phyloP scores from a whole-genome alignment of 148 eudicot genomes.

The Rhododendron ovatum region DNA sequence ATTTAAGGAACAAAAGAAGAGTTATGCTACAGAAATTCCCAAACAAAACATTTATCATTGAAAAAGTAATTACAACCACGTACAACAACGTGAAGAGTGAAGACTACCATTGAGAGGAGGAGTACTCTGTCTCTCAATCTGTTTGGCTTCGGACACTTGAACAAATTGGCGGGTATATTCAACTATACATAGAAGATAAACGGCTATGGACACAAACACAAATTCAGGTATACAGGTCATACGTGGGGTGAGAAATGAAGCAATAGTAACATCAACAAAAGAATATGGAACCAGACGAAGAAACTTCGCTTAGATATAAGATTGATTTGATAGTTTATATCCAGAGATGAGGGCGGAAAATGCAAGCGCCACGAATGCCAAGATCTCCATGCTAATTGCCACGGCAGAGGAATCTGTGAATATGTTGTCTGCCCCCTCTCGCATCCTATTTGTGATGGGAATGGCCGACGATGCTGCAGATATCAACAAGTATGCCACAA shows the following conservation, averaged over 20 bases:
- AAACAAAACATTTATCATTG: not conserved
- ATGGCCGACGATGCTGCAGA: slow-evolving; percentile 82
- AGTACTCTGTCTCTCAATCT: not conserved
- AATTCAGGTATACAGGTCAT: not conserved
- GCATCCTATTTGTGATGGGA: slow-evolving; percentile 71
- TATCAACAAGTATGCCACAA: slow-evolving; percentile 59
- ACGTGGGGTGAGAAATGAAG: not conserved
- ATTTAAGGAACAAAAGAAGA: not conserved
- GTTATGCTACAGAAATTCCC: not conserved
- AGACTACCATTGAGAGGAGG: not conserved
- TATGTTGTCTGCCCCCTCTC: slow-evolving; percentile 56
- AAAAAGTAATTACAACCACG: not conserved
- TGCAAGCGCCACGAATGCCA: slow-evolving; percentile 61
- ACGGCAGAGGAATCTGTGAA: slow-evolving; percentile 79
- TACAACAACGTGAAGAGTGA: not conserved
- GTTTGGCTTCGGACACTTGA: not conserved
- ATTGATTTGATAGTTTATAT: slow-evolving; percentile 63
- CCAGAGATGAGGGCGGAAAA: slow-evolving; percentile 63
- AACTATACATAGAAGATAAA: not conserved
- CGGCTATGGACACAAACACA: not conserved
- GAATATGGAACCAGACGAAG: not conserved
- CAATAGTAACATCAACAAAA: not conserved
- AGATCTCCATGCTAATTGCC: slow-evolving; percentile 74
- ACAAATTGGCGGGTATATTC: not conserved
- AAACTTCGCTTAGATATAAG: slow-evolving; percentile 30